A percentile compares a stretch with the other conserved stretches of the same genome.
These are phyloP conservation scores for Dorcoceras hygrometricum DNA, from an alignment of 257 asterid genomes.

Conservation along the genomic window DNA sequence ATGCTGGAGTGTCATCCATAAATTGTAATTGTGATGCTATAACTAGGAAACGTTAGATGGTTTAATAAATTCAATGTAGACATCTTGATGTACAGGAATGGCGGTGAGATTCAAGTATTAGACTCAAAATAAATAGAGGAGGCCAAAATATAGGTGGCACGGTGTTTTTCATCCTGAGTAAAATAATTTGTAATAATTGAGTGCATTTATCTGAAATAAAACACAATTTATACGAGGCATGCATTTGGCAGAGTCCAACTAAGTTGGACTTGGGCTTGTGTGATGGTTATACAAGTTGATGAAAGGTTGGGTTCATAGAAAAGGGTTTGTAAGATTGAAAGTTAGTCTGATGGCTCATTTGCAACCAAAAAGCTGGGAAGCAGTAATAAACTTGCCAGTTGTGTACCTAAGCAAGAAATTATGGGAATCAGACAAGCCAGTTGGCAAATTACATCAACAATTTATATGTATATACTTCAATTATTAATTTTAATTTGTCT, in stretches of 20 bases:
- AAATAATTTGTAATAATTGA: background rate
- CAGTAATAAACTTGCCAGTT: too few relatives aligned
- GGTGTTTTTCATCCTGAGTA: background rate
- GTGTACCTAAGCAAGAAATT: too few relatives aligned
- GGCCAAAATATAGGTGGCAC: background rate
- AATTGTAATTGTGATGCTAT: background rate
- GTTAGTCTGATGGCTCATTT: constrained; percentile 9
- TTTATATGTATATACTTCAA: too few relatives aligned
- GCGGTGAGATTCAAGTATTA: background rate
- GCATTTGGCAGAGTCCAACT: too few relatives aligned
- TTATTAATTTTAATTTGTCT: too few relatives aligned
- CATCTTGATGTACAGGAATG: background rate
- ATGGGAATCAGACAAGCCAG: too few relatives aligned
- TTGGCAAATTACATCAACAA: too few relatives aligned
- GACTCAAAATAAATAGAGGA: background rate
- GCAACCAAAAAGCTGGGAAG: background rate
- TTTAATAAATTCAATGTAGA: background rate
- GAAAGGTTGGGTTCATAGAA: background rate
- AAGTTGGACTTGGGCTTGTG: too few relatives aligned
- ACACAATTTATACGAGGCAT: too few relatives aligned
- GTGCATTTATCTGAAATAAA: background rate
- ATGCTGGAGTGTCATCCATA: background rate
- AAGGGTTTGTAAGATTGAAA: background rate
- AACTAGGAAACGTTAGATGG: background rate
- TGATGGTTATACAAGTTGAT: background rate